Conservation (phyloP, 495 filamentous ascomycete genomes). For the Paragyromitra xinjiangensis region DNA sequence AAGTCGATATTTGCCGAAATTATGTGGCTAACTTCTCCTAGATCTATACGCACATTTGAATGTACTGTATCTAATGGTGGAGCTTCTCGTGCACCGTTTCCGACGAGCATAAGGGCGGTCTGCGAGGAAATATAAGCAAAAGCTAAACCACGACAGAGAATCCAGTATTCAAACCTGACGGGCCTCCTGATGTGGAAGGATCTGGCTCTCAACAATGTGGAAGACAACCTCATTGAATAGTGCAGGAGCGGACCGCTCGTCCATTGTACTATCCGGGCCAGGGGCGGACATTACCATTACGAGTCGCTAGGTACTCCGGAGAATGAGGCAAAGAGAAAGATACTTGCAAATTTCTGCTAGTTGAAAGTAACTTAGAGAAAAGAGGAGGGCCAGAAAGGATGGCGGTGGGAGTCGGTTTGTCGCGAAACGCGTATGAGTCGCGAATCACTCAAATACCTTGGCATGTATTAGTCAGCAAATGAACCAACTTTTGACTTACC, state of each 20-base stretch:
- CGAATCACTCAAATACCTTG: not conserved
- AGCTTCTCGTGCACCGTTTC: conserved; percentile 62
- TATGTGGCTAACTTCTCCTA: conserved; percentile 77
- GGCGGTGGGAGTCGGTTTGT: too few species aligned
- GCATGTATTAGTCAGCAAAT: not conserved
- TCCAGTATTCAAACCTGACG: conserved; percentile 59
- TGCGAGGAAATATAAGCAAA: conserved; percentile 59
- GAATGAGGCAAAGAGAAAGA: not conserved
- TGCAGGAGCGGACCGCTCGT: conserved; percentile 1
- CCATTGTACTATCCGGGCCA: not conserved
- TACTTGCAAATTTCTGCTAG: not conserved
- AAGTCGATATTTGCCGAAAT: conserved; percentile 88
- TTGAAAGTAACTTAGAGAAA: not conserved
- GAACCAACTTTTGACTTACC: not conserved
- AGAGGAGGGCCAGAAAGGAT: too few species aligned
- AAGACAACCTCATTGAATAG: conserved; percentile 58
- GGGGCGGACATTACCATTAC: conserved; percentile 1
- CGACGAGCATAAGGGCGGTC: conserved; percentile 61
- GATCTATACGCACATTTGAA: conserved; percentile 59
- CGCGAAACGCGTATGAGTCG: conserved; percentile 27
- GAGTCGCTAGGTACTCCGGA: not conserved
- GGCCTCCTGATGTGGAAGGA: conserved; percentile 60
- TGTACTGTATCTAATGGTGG: conserved; percentile 35
- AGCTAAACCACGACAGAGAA: conserved; percentile 52
- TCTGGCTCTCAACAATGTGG: conserved; percentile 59